A percentile compares a stretch with the other conserved stretches of the same genome.
Conservation (phyloP, 179 eudicot genomes). For the Silene noctiflora region DNA sequence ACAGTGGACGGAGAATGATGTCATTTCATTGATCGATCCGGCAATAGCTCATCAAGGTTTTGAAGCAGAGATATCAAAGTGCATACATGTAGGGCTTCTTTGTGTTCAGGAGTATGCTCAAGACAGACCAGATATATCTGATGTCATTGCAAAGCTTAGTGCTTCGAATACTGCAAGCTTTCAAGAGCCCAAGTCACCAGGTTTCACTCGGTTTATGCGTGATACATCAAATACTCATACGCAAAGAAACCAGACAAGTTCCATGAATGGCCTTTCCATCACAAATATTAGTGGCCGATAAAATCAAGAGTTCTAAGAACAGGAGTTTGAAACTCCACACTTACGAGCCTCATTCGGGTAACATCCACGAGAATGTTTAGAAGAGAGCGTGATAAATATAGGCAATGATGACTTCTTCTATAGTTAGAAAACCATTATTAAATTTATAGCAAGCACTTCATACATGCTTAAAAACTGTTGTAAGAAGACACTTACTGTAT, state of each 20-base stretch:
- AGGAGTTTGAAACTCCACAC: too few relatives aligned
- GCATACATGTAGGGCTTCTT: constrained; percentile 32
- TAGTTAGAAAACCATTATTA: too few relatives aligned
- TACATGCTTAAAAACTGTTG: too few relatives aligned
- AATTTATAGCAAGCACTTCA: too few relatives aligned
- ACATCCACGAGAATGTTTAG: neutral
- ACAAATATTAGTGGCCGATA: neutral
- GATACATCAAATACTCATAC: constrained; percentile 20
- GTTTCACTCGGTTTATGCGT: constrained; percentile 17
- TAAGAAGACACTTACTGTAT: too few relatives aligned
- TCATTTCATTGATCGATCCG: constrained; percentile 29
- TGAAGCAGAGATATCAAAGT: constrained; percentile 22
- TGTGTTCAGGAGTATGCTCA: constrained; percentile 36
- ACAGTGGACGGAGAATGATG: constrained; percentile 25
- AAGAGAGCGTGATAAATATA: neutral
- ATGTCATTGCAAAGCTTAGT: constrained; percentile 32
- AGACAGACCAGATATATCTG: constrained; percentile 31
- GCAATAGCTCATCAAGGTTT: constrained; percentile 4
- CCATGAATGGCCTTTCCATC: constrained; percentile 2
- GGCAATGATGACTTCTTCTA: too few relatives aligned
- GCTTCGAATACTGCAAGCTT: constrained; percentile 21
- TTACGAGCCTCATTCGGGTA: neutral
- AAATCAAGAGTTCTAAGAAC: too few relatives aligned
- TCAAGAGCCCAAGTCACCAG: constrained; percentile 33
- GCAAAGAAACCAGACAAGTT: neutral